These are phyloP conservation scores for Prunella vulgaris DNA, from an alignment of 257 asterid genomes.

Conservation along the genomic window DNA sequence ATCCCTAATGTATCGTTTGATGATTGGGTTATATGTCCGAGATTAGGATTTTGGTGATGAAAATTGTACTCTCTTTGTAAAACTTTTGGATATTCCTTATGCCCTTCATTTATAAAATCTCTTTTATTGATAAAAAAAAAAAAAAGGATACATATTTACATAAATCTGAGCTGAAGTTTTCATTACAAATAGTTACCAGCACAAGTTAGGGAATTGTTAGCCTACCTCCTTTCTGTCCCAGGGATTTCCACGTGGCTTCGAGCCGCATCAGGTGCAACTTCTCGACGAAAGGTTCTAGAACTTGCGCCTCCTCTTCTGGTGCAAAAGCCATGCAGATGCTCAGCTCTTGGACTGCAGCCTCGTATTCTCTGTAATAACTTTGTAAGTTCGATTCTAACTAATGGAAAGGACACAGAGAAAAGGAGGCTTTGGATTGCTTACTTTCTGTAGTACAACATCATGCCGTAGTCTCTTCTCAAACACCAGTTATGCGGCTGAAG, in stretches of 20 bases:
- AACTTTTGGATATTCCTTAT: no score
- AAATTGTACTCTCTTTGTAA: no score
- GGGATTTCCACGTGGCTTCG: constrained; percentile 61
- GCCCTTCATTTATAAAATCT: no score
- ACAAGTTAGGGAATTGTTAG: constrained; percentile 46
- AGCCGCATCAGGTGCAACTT: constrained; percentile 67
- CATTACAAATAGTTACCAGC: not conserved
- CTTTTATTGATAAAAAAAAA: no score
- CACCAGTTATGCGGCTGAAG: constrained; percentile 95
- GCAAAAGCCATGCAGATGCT: constrained; percentile 98
- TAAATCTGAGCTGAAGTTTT: not conserved
- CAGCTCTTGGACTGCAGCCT: constrained; percentile 86
- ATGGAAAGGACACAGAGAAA: not conserved
- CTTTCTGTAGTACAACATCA: constrained; percentile 90
- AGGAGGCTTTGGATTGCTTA: not conserved
- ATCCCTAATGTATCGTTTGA: no score
- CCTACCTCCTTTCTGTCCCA: constrained; percentile 50
- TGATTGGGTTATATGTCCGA: no score
- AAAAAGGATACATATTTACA: constrained; percentile 19
- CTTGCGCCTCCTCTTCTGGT: constrained; percentile 80
- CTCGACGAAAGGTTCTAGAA: constrained; percentile 75
- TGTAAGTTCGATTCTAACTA: not conserved
- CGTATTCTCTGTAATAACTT: constrained; percentile 57
- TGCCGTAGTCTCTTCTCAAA: constrained; percentile 76
- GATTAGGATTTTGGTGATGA: no score